A percentile compares a stretch with the other conserved stretches of the same genome.
Evolutionary conservation across 2,329 filamentous ascomycete species (phyloP).

Genomic region (Zymoseptoria tritici): DNA sequence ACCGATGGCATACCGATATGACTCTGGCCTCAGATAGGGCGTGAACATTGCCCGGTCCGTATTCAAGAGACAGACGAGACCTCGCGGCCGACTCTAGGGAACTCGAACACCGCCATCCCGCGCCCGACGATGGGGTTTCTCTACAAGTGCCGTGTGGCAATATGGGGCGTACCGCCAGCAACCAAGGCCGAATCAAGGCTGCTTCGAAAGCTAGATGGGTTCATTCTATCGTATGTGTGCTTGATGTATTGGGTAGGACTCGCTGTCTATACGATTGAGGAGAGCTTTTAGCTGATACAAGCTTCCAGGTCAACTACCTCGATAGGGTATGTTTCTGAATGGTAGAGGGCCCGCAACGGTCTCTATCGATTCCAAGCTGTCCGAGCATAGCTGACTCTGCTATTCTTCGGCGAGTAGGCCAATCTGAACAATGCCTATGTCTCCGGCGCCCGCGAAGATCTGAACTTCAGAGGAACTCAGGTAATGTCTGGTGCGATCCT

Average conservation of each 20-base stretch:
- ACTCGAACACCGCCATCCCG: too few relatives aligned
- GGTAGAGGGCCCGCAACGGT: neutral
- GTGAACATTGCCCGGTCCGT: neutral
- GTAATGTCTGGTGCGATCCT: neutral
- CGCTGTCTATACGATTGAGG: neutral
- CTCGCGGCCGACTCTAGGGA: neutral
- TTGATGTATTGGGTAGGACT: constrained; percentile 29
- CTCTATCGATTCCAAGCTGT: neutral
- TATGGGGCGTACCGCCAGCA: constrained; percentile 22
- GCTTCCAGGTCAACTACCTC: constrained; percentile 28
- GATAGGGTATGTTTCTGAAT: constrained; percentile 27
- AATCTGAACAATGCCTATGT: constrained; percentile 51
- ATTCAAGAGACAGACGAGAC: neutral
- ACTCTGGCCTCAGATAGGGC: neutral
- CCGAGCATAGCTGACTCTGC: constrained; percentile 10
- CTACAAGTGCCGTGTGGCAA: constrained; percentile 16
- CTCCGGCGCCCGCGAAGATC: constrained; percentile 47
- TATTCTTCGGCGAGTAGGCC: constrained; percentile 16
- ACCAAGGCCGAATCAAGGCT: constrained; percentile 19
- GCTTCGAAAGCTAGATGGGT: constrained; percentile 27
- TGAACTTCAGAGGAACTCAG: constrained; percentile 39
- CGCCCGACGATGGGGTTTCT: constrained; percentile 16
- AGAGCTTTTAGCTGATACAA: neutral
- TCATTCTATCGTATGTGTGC: constrained; percentile 33
- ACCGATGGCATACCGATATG: neutral